Conservation (phyloP, 805 yeast genomes). For the Yamadazyma kitorensis region DNA sequence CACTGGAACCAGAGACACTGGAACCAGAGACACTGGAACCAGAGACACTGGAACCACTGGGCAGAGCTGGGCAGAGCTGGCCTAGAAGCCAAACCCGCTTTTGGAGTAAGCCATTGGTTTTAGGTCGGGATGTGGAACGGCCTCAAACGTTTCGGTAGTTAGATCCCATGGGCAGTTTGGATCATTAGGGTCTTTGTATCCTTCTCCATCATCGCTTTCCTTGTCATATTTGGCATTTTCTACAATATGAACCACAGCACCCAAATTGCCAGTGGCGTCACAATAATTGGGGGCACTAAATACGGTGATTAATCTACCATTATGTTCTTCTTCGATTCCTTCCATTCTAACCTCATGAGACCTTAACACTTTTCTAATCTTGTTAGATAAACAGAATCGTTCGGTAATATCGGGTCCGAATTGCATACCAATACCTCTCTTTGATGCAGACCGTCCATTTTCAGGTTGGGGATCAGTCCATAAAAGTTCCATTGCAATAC, state of each 20-base stretch:
- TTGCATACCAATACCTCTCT: constrained; percentile 93
- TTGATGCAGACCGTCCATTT: constrained; percentile 80
- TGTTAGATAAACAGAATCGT: constrained; percentile 68
- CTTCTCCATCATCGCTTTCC: constrained; percentile 43
- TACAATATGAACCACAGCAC: constrained; percentile 79
- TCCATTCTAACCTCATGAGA: constrained; percentile 94
- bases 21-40: too few species aligned
- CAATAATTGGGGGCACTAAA: constrained; percentile 98
- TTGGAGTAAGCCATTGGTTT: constrained; percentile 89
- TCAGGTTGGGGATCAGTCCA: constrained; percentile 95
- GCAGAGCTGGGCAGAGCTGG: too few species aligned
- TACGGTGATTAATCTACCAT: constrained; percentile 85
- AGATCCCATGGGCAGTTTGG: constrained; percentile 45
- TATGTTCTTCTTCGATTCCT: constrained; percentile 86
- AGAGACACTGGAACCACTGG: too few species aligned
- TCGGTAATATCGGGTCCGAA: constrained; percentile 96
- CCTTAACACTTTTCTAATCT: constrained; percentile 75
- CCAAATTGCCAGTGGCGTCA: constrained; percentile 86
- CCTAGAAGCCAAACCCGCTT: constrained; percentile 40
- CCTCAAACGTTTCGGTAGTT: constrained; percentile 61
- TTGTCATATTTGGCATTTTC: constrained; percentile 44
- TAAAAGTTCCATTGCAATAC: constrained; percentile 90
- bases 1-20: too few species aligned
- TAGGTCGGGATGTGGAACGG: constrained; percentile 86
- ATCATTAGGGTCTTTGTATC: constrained; percentile 35